Evolutionary conservation across 2,329 filamentous ascomycete genomes (phyloP).

Genomic region (Aspergillus pseudoterreus): DNA sequence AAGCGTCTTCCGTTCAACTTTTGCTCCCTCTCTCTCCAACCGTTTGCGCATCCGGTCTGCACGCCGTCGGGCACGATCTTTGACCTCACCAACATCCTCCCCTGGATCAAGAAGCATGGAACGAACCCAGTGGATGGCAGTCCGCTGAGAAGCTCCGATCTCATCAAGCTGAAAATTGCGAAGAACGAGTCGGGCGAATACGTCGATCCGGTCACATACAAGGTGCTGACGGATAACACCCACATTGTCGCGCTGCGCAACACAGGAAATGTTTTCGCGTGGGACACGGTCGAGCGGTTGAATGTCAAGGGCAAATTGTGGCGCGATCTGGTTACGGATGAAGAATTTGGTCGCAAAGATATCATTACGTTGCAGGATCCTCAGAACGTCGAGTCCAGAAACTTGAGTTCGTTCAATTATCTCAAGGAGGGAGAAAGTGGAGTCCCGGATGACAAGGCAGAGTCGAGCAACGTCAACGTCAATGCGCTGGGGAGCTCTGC

Average conservation of each 20-base stretch:
- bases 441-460: constrained; percentile 60
- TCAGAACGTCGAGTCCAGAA: constrained; percentile 77
- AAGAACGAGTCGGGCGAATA: constrained; percentile 90
- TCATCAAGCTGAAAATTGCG: constrained; percentile 87
- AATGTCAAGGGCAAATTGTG: constrained; percentile 98
- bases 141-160: constrained; percentile 72
- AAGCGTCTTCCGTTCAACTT: constrained; percentile 95
- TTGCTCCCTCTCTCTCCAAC: constrained; percentile 92
- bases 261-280: constrained; percentile 93
- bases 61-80: constrained; percentile 84
- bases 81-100: constrained; percentile 87
- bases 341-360: constrained; percentile 81
- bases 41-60: constrained; percentile 92
- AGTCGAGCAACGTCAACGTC: constrained; percentile 67
- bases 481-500: constrained; percentile 71
- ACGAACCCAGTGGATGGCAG: constrained; percentile 87
- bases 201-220: constrained; percentile 95
- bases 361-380: constrained; percentile 97
- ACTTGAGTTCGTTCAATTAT: constrained; percentile 85
- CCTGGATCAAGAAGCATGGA: constrained; percentile 90
- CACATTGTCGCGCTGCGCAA: constrained; percentile 85
- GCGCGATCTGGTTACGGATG: constrained; percentile 83
- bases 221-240: constrained; percentile 96
- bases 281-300: constrained; percentile 89
- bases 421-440: constrained; percentile 74